These are phyloP conservation scores for Monosporozyma siamensis DNA, from an alignment of 805 yeast genomes.

Conservation along the genomic window DNA sequence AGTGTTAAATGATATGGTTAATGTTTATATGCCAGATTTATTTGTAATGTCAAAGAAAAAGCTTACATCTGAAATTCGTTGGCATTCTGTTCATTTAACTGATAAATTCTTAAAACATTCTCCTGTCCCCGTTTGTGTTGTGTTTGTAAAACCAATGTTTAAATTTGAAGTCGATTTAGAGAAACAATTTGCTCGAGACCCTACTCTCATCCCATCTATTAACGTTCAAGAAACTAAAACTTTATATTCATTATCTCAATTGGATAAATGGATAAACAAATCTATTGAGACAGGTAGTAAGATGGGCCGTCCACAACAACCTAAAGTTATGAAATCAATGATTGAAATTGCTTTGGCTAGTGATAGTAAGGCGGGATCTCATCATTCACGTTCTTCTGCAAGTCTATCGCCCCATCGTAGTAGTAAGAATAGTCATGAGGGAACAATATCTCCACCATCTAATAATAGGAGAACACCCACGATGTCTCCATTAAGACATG, in stretches of 20 bases:
- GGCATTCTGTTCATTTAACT: constrained; percentile 20
- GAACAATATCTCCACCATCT: too few species aligned
- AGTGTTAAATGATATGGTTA: constrained; percentile 22
- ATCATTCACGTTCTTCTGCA: too few species aligned
- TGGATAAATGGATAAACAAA: background rate
- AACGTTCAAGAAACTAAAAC: background rate
- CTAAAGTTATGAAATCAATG: constrained; percentile 2
- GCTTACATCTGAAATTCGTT: constrained; percentile 17
- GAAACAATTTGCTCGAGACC: background rate
- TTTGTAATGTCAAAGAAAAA: constrained; percentile 21
- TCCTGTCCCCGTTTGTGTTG: constrained; percentile 26
- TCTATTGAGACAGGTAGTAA: constrained; percentile 1
- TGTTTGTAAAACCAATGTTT: constrained; percentile 23
- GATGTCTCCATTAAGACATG: background rate
- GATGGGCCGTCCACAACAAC: constrained; percentile 2
- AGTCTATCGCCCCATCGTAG: too few species aligned
- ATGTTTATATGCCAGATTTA: constrained; percentile 28
- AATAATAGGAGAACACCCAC: background rate
- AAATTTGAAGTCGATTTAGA: constrained; percentile 19
- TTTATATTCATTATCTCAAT: too few species aligned
- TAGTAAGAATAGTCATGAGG: too few species aligned
- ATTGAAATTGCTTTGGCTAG: constrained; percentile 3
- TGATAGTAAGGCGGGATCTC: background rate
- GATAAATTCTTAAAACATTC: constrained; percentile 21
- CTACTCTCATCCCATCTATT: background rate